Conservation (phyloP, 1,284 basidiomycete species). For the Tylopilus sp. region DNA sequence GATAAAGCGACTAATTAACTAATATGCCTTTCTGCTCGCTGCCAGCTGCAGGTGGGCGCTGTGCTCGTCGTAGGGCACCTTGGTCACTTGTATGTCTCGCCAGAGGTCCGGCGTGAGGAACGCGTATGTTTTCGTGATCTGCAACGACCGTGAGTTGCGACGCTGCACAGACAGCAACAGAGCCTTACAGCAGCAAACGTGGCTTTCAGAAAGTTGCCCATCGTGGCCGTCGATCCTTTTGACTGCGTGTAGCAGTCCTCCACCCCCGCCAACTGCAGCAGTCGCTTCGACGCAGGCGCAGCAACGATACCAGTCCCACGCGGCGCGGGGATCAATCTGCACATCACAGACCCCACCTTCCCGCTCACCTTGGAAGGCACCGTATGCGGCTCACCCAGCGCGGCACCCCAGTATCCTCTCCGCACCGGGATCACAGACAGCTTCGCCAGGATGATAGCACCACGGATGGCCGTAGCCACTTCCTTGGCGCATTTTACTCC, state of each 20-base stretch:
- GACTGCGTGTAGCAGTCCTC: conserved; percentile 96
- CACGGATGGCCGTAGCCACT: conserved; percentile 98
- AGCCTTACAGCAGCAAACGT: conserved; percentile 87
- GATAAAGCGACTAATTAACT: not conserved
- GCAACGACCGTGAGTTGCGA: conserved; percentile 1
- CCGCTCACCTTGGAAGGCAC: conserved; percentile 98
- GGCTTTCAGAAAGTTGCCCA: conserved; percentile 99
- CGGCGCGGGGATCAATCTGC: conserved; percentile 96
- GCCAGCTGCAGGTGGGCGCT: conserved; percentile 85
- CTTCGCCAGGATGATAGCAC: conserved; percentile 97
- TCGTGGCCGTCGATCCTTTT: conserved; percentile 97
- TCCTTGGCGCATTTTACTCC: conserved; percentile 99
- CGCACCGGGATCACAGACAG: conserved; percentile 95
- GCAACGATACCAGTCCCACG: conserved; percentile 99
- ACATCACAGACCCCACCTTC: conserved; percentile 99
- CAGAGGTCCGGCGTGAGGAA: conserved; percentile 99
- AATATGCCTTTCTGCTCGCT: conserved; percentile 80
- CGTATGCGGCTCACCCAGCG: conserved; percentile 98
- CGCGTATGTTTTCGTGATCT: conserved; percentile 96
- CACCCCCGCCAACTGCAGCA: conserved; percentile 97
- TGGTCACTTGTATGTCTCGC: conserved; percentile 89
- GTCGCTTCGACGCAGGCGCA: conserved; percentile 94
- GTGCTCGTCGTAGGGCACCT: conserved; percentile 92
- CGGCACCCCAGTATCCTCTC: conserved; percentile 99
- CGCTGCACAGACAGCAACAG: not conserved